A percentile compares a stretch with the other conserved stretches of the same genome.
Conservation (phyloP, 2,329 filamentous ascomycete genomes). For the Fusarium sp. region DNA sequence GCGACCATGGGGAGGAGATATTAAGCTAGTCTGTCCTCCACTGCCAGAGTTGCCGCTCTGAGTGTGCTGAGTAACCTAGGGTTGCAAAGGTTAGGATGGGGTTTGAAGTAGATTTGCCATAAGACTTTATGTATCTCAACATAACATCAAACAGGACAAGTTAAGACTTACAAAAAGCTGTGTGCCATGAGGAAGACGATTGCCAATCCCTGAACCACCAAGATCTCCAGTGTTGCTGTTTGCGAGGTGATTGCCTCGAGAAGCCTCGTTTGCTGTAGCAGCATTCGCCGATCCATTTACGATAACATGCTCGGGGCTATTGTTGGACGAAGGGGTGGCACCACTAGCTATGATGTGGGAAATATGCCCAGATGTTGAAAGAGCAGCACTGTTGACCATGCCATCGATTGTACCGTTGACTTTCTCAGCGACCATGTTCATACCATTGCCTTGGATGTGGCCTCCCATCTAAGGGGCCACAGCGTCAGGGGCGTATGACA, state of each 20-base stretch:
- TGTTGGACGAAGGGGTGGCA: background rate
- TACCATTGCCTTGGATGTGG: slow-evolving; percentile 14
- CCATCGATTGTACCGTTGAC: background rate
- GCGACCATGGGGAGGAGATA: slow-evolving; percentile 12
- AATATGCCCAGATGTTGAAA: background rate
- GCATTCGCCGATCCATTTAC: background rate
- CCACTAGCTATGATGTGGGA: background rate
- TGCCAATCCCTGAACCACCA: slow-evolving; percentile 3
- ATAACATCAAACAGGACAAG: background rate
- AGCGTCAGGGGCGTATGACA: background rate
- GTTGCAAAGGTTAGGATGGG: slow-evolving; percentile 1
- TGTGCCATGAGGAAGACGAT: slow-evolving; percentile 4
- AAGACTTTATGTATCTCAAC: background rate
- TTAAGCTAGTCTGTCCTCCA: background rate
- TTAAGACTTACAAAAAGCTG: slow-evolving; percentile 19
- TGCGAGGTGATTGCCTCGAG: background rate
- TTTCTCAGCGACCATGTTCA: background rate
- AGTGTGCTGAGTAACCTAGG: background rate
- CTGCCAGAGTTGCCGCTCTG: background rate
- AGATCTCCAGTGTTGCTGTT: background rate
- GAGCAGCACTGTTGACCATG: background rate
- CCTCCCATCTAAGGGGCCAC: slow-evolving; percentile 40
- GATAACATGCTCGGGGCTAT: background rate
- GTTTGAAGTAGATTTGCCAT: background rate
- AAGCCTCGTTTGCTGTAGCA: background rate